These are phyloP conservation scores for Aspergillus leporis DNA, from an alignment of 495 filamentous ascomycete species.

Conservation along the genomic window DNA sequence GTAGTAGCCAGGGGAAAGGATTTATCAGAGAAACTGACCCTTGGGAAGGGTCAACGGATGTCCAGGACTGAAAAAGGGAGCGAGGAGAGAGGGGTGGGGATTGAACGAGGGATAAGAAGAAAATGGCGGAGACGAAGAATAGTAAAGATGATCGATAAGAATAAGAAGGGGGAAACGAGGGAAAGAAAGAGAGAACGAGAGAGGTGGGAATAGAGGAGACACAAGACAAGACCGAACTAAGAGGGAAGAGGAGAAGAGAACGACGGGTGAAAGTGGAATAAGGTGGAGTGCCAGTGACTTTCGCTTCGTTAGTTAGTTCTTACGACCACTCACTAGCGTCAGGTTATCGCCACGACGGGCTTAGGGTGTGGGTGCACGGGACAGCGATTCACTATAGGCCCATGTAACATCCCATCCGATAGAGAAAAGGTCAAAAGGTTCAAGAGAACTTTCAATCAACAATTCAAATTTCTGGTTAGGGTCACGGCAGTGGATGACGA, in stretches of 20 bases:
- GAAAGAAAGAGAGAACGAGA: conserved; percentile 14
- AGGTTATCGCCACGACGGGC: background rate
- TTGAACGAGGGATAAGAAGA: conserved; percentile 11
- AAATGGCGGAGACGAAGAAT: background rate
- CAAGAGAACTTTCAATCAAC: background rate
- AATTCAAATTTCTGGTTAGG: background rate
- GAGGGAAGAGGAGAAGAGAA: conserved; percentile 10
- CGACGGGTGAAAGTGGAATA: conserved; percentile 1
- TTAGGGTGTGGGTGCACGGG: background rate
- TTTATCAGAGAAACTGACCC: background rate
- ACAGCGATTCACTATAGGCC: background rate
- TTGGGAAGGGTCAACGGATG: conserved; percentile 6
- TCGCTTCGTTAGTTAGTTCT: background rate
- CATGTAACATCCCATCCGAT: background rate
- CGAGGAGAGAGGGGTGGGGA: background rate
- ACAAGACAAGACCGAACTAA: background rate
- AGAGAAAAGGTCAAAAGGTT: background rate
- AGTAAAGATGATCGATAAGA: no score
- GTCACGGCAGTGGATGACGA: no score
- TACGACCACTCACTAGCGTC: background rate
- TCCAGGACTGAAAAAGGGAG: conserved; percentile 8
- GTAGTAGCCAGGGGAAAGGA: conserved; percentile 14
- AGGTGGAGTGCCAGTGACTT: conserved; percentile 5
- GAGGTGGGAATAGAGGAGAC: conserved; percentile 12
- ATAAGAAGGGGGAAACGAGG: background rate